Percentiles rank a stretch among this genome's conserved stretches.
phyloP scores from a whole-genome alignment of 2,329 filamentous ascomycete genomes.

The Aspergillus brasiliensis region DNA sequence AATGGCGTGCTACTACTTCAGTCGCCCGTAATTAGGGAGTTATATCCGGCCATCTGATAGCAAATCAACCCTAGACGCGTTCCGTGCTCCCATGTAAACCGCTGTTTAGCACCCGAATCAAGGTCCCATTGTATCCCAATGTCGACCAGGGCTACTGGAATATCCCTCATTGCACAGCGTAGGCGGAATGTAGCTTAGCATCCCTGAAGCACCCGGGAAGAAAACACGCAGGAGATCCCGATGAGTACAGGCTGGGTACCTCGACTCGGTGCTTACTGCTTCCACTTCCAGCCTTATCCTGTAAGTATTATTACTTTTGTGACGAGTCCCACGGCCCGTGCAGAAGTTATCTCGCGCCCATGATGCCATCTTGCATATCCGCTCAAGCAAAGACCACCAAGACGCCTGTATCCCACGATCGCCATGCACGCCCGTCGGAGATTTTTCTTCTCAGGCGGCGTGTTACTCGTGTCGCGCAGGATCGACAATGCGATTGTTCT shows the following conservation, averaged over 20 bases:
- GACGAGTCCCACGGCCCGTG: not conserved
- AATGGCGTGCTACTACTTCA: not conserved
- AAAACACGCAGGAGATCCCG: not conserved
- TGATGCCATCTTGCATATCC: slow-evolving; percentile 10
- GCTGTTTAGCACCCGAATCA: not conserved
- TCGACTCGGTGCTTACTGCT: not conserved
- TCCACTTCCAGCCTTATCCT: not conserved
- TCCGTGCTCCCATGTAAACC: not conserved
- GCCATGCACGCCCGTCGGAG: slow-evolving; percentile 4
- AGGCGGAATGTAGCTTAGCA: not conserved
- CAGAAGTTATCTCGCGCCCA: not conserved
- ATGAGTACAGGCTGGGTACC: not conserved
- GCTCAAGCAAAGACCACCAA: not conserved
- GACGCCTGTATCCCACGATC: not conserved
- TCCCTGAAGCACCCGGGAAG: not conserved
- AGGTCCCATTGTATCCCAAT: not conserved
- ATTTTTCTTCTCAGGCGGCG: not conserved
- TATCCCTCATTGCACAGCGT: not conserved
- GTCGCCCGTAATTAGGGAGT: not conserved
- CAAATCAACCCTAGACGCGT: not conserved
- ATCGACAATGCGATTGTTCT: slow-evolving; percentile 8
- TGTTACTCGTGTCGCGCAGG: slow-evolving; percentile 6
- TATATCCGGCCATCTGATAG: slow-evolving; percentile 4
- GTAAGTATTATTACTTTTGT: not conserved
- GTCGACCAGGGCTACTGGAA: not conserved